phyloP scores from a whole-genome alignment of 345 rosid genomes.

The Rhodomyrtus tomentosa region DNA sequence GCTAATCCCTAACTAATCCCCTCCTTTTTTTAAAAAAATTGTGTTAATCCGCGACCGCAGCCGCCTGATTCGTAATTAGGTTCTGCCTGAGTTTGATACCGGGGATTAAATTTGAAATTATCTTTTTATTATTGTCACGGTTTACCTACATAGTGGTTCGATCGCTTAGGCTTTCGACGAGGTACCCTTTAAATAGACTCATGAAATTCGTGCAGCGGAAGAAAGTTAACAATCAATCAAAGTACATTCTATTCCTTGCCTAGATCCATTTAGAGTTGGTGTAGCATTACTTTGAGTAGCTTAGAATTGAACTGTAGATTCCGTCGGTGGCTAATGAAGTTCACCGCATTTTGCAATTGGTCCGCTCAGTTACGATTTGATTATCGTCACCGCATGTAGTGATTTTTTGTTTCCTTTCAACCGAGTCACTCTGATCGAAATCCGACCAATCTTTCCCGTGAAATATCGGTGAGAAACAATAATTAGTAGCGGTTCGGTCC shows the following conservation, averaged over 20 bases:
- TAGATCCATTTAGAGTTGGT: not conserved
- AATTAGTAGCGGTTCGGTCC: too few relatives aligned
- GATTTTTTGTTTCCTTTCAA: not conserved
- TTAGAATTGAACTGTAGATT: not conserved
- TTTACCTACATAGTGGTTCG: too few relatives aligned
- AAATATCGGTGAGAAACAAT: not conserved
- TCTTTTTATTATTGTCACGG: too few relatives aligned
- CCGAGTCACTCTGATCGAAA: not conserved
- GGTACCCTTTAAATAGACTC: not conserved
- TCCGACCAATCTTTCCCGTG: fast-evolving
- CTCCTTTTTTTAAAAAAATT: not conserved
- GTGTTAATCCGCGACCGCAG: not conserved
- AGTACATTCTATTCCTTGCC: not conserved
- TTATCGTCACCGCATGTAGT: too few relatives aligned
- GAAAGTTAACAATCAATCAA: not conserved
- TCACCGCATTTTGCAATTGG: too few relatives aligned
- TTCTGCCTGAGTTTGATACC: not conserved
- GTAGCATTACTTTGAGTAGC: not conserved
- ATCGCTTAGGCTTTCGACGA: not conserved
- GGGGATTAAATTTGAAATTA: too few relatives aligned
- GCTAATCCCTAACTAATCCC: not conserved
- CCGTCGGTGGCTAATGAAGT: not conserved
- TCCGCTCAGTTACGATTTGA: too few relatives aligned
- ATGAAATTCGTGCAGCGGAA: fast-evolving
- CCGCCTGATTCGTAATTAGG: not conserved